Percentiles rank a stretch among this genome's conserved stretches.
Evolutionary conservation across 768 basidiomycete species (phyloP).

Genomic region (Serendipita sp.): DNA sequence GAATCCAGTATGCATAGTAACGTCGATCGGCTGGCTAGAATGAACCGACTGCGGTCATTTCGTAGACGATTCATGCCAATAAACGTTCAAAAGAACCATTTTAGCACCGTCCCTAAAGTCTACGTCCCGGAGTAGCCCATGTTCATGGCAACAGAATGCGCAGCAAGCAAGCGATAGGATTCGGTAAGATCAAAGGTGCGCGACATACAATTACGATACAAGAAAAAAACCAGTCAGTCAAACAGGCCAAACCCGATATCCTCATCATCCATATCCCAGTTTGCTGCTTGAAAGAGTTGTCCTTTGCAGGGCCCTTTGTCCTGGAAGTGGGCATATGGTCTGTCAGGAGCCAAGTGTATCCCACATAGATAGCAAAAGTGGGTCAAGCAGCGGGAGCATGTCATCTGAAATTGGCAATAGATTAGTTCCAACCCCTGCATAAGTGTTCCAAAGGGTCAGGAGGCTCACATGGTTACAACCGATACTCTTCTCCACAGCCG

Average conservation of each 20-base stretch:
- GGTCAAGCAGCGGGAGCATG: conserved; percentile 49
- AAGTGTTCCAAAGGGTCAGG: conserved; percentile 16
- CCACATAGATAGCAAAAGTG: conserved; percentile 82
- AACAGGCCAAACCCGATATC: neutral
- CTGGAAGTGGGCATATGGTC: conserved; percentile 53
- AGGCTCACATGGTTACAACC: conserved; percentile 77
- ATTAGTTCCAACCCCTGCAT: conserved; percentile 13
- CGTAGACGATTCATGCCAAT: too few species aligned
- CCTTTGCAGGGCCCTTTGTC: neutral
- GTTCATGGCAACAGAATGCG: too few species aligned
- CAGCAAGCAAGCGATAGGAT: too few species aligned
- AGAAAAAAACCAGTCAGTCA: neutral
- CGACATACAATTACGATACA: too few species aligned
- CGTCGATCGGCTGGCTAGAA: too few species aligned
- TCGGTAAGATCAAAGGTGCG: too few species aligned
- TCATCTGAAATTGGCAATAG: conserved; percentile 37
- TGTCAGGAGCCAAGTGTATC: conserved; percentile 24
- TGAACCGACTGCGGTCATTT: too few species aligned
- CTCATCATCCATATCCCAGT: conserved; percentile 5
- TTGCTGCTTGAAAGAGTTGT: conserved; percentile 6
- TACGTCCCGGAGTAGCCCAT: too few species aligned
- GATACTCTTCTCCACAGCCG: conserved; percentile 33
- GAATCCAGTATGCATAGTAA: too few species aligned
- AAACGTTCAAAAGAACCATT: too few species aligned
- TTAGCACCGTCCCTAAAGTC: too few species aligned